A percentile compares a stretch with the other conserved stretches of the same genome.
Evolutionary conservation across 2,329 filamentous ascomycete species (phyloP).

Genomic region (Penicillium sp.): DNA sequence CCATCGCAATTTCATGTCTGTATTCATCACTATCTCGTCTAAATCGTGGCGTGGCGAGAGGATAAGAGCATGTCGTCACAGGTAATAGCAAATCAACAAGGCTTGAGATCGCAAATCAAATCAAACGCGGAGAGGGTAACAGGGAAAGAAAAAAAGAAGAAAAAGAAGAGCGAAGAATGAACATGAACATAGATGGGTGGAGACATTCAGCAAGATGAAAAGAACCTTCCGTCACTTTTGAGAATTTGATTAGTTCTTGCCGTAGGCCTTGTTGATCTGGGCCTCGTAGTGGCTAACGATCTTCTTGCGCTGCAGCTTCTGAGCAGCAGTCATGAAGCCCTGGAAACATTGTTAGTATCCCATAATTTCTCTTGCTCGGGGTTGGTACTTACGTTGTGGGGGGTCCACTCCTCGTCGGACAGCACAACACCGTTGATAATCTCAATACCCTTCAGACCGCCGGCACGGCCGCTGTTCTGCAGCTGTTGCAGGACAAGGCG

Average conservation of each 20-base stretch:
- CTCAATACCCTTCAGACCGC: constrained; percentile 42
- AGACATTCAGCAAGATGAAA: neutral
- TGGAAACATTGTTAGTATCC: constrained; percentile 33
- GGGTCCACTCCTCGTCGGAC: constrained; percentile 49
- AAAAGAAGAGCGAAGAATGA: constrained; percentile 5
- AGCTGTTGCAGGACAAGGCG: constrained; percentile 42
- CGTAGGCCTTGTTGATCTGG: constrained; percentile 64
- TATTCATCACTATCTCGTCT: constrained; percentile 21
- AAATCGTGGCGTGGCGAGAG: constrained; percentile 10
- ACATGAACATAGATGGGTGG: neutral
- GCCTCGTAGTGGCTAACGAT: constrained; percentile 64
- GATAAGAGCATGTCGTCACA: neutral
- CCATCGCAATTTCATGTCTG: constrained; percentile 14
- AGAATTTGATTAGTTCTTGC: constrained; percentile 37
- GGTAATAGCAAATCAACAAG: constrained; percentile 14
- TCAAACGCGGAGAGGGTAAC: constrained; percentile 19
- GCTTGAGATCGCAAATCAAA: constrained; percentile 13
- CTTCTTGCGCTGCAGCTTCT: constrained; percentile 71
- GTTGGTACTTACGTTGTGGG: constrained; percentile 38
- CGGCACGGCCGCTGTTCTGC: constrained; percentile 37
- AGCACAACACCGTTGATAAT: constrained; percentile 47
- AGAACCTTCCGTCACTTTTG: neutral
- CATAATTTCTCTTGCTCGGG: constrained; percentile 19
- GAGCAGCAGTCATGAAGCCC: constrained; percentile 68
- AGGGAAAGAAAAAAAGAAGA: neutral